Evolutionary conservation across 202 grass and related monocot genomes (phyloP), one percentile per base, ranked within the genome.

Genomic region (Alloteropsis angusta): DNA sequence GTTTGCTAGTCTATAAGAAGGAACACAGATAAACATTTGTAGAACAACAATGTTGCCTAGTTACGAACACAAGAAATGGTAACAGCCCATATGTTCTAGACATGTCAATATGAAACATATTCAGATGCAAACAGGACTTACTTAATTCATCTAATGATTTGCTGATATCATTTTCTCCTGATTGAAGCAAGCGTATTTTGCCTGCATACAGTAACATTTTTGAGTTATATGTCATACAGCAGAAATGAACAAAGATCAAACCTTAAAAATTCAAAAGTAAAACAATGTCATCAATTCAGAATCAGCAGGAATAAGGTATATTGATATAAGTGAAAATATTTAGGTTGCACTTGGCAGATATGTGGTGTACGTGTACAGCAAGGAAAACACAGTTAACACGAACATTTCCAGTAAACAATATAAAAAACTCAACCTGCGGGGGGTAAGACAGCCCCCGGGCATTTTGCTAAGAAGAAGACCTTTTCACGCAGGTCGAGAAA

Each of bases 71-170:
- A 46, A 12, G 54, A 75, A 75, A 2, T 75, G 39, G 34, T 32
- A 59, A 12, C 2, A 9, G 9, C 28, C 14, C 28, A 48, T 48
- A 49, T 15, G 39, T 19, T 19, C 22, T 66, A 74, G 13, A 48
- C 16, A 44, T 59, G 56, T 59, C 11, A 4, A 80, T 50, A 42
- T 48, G 4, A 57, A 82, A 26, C 23, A 6, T 63, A 23, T 8
- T 12, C 41, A 71, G 57, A 65, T 11, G 17, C 26, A 53, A 18
- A 71, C 9, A 26, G 47, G 62, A 90, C 91, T 81, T 88, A 93
- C 91, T 74, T 56, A 93, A 80, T 61, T 85, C 88, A 74, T 90
- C 85, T 50, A 93, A 60, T 62, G 87, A 90, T 78, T 90, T 88
- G 58, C 44, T 83, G 64, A 88, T 59, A 84, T 85, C 70, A 66